Conservation (phyloP, 768 basidiomycete genomes). For the Psilocybe azurescens region DNA sequence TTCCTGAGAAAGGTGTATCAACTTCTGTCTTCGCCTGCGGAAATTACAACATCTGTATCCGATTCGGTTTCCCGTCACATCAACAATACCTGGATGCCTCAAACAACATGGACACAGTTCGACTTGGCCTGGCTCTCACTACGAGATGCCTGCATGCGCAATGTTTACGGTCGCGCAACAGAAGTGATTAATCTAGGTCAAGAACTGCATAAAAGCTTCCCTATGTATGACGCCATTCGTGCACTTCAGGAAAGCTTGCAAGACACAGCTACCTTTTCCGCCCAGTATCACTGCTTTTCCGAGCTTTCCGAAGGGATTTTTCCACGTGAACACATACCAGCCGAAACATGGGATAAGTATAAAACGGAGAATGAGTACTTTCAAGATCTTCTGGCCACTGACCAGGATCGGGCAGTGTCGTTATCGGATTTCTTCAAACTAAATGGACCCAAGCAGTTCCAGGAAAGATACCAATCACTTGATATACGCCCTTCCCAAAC, state of each 20-base stretch:
- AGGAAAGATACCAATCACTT: neutral
- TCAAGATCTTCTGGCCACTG: neutral
- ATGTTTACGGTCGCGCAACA: neutral
- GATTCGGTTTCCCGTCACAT: neutral
- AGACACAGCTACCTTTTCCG: neutral
- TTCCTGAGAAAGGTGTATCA: neutral
- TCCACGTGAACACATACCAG: neutral
- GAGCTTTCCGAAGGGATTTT: neutral
- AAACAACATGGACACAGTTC: neutral
- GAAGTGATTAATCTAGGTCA: neutral
- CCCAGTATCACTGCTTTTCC: conserved; percentile 2
- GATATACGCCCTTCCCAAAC: neutral
- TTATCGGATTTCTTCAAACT: conserved; percentile 3
- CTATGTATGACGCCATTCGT: neutral
- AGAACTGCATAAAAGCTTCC: neutral
- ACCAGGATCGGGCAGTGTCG: neutral
- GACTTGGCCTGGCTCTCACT: conserved; percentile 8
- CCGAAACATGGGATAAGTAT: neutral
- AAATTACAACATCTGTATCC: neutral
- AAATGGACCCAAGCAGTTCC: neutral
- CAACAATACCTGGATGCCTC: neutral
- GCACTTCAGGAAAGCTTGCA: neutral
- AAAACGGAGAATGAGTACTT: conserved; percentile 3
- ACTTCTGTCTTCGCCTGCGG: neutral
- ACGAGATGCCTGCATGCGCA: conserved; percentile 1